These are phyloP conservation scores for Ailanthus altissimus DNA, from an alignment of 345 rosid genomes.

Conservation along the genomic window DNA sequence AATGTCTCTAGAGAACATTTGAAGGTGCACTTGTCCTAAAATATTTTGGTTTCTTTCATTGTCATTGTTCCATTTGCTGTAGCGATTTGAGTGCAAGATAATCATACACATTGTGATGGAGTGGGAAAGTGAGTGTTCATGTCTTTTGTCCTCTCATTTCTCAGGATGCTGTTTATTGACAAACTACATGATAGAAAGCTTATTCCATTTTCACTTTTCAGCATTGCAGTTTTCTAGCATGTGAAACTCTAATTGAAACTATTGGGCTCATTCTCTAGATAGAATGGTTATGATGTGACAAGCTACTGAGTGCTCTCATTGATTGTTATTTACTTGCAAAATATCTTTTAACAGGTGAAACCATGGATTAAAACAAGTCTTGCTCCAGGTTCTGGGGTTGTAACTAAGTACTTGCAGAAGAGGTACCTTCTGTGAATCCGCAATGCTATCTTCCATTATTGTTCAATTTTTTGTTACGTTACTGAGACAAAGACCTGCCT, in stretches of 20 bases:
- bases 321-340: background rate
- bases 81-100: background rate
- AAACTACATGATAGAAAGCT: background rate
- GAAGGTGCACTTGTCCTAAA: background rate
- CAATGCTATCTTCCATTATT: background rate
- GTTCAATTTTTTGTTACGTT: background rate
- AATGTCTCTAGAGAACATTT: background rate
- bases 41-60: background rate
- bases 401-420: constrained; percentile 76
- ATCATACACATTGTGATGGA: background rate
- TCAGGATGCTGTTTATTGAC: background rate
- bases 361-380: constrained; percentile 94
- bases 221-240: background rate
- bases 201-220: background rate
- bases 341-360: constrained; percentile 54
- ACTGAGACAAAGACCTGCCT: constrained; percentile 24
- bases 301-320: background rate
- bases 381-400: constrained; percentile 98
- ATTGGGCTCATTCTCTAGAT: background rate
- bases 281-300: background rate
- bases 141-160: background rate
- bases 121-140: background rate
- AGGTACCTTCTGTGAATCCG: constrained; percentile 38
- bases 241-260: constrained; percentile 1
- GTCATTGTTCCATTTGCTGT: background rate